Conservation (phyloP, 164 flowering plant species). For the Chloranthus sessilifolius region DNA sequence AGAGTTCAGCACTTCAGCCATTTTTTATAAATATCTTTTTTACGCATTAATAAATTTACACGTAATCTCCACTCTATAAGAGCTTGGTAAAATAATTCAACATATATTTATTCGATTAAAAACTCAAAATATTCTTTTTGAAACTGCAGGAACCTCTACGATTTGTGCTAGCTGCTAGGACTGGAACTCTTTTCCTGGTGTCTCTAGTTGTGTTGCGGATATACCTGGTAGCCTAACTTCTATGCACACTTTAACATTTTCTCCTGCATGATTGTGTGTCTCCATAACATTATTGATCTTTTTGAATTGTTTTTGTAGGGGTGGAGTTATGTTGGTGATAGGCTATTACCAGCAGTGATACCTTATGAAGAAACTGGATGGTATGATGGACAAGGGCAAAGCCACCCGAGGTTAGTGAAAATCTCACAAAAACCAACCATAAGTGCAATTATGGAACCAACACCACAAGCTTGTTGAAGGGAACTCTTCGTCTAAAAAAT, state of each 20-base stretch:
- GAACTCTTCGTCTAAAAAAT: too few relatives aligned
- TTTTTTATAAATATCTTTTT: too few relatives aligned
- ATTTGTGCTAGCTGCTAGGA: constrained; percentile 73
- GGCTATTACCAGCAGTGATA: constrained; percentile 82
- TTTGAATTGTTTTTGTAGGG: constrained; percentile 41
- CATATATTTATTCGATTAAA: too few relatives aligned
- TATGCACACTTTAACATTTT: neutral
- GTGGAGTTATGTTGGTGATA: constrained; percentile 94
- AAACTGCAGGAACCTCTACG: constrained; percentile 72
- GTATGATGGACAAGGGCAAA: constrained; percentile 97
- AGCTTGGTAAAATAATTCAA: too few relatives aligned
- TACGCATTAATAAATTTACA: too few relatives aligned
- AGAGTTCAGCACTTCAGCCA: too few relatives aligned
- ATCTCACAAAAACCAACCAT: too few relatives aligned
- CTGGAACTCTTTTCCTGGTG: constrained; percentile 82
- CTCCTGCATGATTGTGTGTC: neutral
- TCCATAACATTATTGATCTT: neutral
- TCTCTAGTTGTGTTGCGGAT: constrained; percentile 71
- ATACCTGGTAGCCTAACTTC: constrained; percentile 56
- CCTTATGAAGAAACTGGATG: constrained; percentile 93
- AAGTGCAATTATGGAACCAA: too few relatives aligned
- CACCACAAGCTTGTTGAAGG: too few relatives aligned
- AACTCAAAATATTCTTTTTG: too few relatives aligned
- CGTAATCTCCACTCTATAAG: too few relatives aligned
- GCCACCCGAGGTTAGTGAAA: constrained; percentile 75